These are phyloP conservation scores for Davidsoniella virescens DNA, from an alignment of 2,329 filamentous ascomycete species.

Conservation along the genomic window DNA sequence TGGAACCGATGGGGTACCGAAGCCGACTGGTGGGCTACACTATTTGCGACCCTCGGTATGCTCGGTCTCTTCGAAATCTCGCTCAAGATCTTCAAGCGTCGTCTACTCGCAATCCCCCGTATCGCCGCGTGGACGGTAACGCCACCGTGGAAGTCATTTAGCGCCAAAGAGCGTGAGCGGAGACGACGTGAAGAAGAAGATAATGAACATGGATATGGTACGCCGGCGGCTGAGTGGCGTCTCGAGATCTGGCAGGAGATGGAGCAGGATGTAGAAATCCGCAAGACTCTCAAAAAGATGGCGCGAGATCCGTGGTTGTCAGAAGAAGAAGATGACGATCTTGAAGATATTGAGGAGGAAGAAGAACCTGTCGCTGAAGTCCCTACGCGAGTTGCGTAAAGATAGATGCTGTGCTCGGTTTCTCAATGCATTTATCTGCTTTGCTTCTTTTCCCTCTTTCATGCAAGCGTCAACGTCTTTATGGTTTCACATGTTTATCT, in stretches of 20 bases:
- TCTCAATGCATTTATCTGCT: not conserved
- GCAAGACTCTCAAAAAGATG: constrained; percentile 26
- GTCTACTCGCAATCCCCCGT: constrained; percentile 23
- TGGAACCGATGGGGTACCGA: constrained; percentile 50
- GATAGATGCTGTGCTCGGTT: not conserved
- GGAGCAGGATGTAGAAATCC: constrained; percentile 33
- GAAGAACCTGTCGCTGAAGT: not conserved
- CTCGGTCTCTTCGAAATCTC: constrained; percentile 50
- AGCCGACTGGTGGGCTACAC: constrained; percentile 55
- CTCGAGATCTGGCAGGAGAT: constrained; percentile 42
- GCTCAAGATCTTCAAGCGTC: constrained; percentile 33
- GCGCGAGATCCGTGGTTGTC: constrained; percentile 18
- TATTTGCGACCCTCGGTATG: constrained; percentile 45
- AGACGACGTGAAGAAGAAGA: constrained; percentile 9
- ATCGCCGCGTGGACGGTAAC: constrained; percentile 12
- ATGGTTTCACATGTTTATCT: not conserved
- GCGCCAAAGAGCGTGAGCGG: constrained; percentile 17
- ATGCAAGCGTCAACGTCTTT: not conserved
- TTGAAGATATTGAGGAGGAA: constrained; percentile 4
- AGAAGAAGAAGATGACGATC: constrained; percentile 2
- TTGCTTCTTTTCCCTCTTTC: not conserved
- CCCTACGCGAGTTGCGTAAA: constrained; percentile 1
- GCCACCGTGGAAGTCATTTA: constrained; percentile 19
- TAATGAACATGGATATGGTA: constrained; percentile 7
- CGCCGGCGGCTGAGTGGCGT: constrained; percentile 27